Percentiles rank a stretch among this genome's conserved stretches.
Evolutionary conservation across 140 eudicot genomes (phyloP).

Genomic region (Stevia rebaudiana): DNA sequence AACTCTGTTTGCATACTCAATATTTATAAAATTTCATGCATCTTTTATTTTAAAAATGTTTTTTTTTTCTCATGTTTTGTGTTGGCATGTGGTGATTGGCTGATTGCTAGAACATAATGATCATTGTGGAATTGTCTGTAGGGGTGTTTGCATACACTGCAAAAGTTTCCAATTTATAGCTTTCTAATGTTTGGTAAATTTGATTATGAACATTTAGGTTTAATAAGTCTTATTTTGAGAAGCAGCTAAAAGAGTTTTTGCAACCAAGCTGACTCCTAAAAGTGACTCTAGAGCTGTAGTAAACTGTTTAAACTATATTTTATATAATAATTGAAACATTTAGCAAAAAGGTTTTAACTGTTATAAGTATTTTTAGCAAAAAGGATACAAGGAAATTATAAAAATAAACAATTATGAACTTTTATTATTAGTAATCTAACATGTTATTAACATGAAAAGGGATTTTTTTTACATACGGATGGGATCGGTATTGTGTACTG

Average conservation of each 20-base stretch:
- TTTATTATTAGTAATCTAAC: too few relatives aligned
- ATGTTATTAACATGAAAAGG: too few relatives aligned
- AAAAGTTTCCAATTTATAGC: background rate
- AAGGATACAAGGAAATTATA: too few relatives aligned
- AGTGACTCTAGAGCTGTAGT: background rate
- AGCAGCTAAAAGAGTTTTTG: background rate
- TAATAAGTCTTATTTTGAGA: background rate
- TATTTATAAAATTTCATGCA: background rate
- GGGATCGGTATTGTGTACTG: too few relatives aligned
- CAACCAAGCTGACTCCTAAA: background rate
- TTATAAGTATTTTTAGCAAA: too few relatives aligned
- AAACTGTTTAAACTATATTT: background rate
- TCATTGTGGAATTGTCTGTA: slow-evolving; percentile 29
- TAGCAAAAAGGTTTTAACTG: too few relatives aligned
- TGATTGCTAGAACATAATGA: slow-evolving; percentile 25
- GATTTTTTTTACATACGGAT: too few relatives aligned
- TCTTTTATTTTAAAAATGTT: background rate
- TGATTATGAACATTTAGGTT: too few relatives aligned
- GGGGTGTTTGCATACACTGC: slow-evolving; percentile 13
- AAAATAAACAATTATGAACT: too few relatives aligned
- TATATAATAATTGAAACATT: too few relatives aligned
- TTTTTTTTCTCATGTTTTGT: background rate
- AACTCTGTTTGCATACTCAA: slow-evolving; percentile 16
- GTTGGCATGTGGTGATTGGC: slow-evolving; percentile 13
- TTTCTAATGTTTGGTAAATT: background rate